These are phyloP conservation scores for Lichtheimia corymbifera DNA, from an alignment of 371 early-diverging fungal genomes.

Conservation along the genomic window DNA sequence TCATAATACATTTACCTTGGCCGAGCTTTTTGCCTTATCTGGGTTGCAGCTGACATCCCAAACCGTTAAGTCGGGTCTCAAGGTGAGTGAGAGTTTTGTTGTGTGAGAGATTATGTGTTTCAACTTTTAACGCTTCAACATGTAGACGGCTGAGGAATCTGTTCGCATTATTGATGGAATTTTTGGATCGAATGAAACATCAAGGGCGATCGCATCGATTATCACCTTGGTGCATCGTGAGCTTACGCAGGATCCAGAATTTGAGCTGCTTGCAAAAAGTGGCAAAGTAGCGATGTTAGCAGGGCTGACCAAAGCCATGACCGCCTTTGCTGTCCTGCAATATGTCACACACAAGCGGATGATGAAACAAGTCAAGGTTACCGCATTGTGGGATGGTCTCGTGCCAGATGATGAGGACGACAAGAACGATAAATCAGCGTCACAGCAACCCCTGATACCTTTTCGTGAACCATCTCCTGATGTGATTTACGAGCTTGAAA, in stretches of 20 bases:
- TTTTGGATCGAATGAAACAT: constrained; percentile 91
- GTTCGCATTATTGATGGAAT: constrained; percentile 89
- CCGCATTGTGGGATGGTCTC: constrained; percentile 55
- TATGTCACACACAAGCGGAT: constrained; percentile 71
- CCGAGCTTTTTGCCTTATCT: constrained; percentile 78
- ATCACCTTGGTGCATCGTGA: constrained; percentile 80
- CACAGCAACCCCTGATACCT: neutral
- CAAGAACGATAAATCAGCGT: constrained; percentile 1
- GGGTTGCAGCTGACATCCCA: constrained; percentile 78
- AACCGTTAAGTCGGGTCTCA: constrained; percentile 70
- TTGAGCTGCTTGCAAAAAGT: constrained; percentile 53
- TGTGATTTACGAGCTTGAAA: constrained; percentile 42
- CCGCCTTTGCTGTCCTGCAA: constrained; percentile 85
- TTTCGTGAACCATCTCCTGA: constrained; percentile 10
- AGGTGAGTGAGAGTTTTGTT: constrained; percentile 36
- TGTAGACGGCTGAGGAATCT: constrained; percentile 82
- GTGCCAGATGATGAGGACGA: constrained; percentile 42
- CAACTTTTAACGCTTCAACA: neutral
- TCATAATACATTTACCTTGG: constrained; percentile 73
- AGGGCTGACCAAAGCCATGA: constrained; percentile 78
- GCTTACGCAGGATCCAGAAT: constrained; percentile 67
- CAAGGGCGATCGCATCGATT: constrained; percentile 82
- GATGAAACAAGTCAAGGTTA: constrained; percentile 47
- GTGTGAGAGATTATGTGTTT: neutral
- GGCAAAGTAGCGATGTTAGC: constrained; percentile 75